Evolutionary conservation across 2,329 filamentous ascomycete species (phyloP), one percentile per base, ranked within the genome.

Genomic region (Malbranchea zuffiana): DNA sequence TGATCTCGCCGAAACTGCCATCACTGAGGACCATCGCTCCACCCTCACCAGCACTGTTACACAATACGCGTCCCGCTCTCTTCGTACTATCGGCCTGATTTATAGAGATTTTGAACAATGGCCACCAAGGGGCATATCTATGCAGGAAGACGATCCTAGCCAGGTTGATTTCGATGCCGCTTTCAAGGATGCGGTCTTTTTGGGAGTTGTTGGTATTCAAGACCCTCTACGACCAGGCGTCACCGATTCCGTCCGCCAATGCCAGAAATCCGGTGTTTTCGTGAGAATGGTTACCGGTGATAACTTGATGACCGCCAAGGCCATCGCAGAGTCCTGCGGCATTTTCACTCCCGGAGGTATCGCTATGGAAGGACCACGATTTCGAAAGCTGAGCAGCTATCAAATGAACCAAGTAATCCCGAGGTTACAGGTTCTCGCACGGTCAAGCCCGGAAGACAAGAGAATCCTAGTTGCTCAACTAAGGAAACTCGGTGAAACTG

Each of bases 281-380:
- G 78, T 82, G 32, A 77, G 79, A 48, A 82, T 82, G 78, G 78
- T 82, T 31, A 82, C 78, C n/a, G 50, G 75, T 45, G 78, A 83
- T 57, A 83, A 83, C 50, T 62, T 82, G 41, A 66, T 75, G 19
- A 86, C 81, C 11, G 81, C 79, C 5, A 75, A 73, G 35, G 81
- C 81, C 3, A 86, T 86, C 47, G 80, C 81, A 1, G 67, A 65
- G 12, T 77, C 84, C 37, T 86, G 81, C 45, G 81, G 81, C 31
- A 82, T 85, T 55, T 69, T 68, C 11, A 68, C 63, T 3, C 54
- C 62, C 28, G 71, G 71, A 30, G 76, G 71, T 5, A 58, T 78
- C 40, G 72, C 77, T 33, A 79, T 82, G 75, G 77, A 82, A 58
- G 78, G 78, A 0, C 78, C 76, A 8, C 68, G 66, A 26, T 82